Evolutionary conservation across 495 filamentous ascomycete species (phyloP).

Genomic region (Xylaria telfairii): DNA sequence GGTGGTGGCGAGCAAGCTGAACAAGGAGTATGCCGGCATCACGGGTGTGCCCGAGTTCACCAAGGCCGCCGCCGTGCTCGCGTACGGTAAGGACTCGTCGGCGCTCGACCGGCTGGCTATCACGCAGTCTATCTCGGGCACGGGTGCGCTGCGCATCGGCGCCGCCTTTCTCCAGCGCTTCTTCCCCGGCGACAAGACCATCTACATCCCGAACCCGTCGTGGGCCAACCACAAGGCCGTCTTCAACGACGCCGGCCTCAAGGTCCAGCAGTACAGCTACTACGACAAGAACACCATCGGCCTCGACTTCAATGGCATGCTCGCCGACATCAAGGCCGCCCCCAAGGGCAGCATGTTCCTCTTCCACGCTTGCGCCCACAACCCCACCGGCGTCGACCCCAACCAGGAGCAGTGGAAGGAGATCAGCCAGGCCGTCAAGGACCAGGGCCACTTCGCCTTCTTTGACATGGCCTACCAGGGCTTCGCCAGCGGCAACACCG

Average conservation of each 20-base stretch:
- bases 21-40: constrained; percentile 99
- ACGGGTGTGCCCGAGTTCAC: constrained; percentile 94
- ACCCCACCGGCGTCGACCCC: constrained; percentile 97
- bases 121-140: constrained; percentile 98
- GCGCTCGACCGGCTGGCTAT: constrained; percentile 84
- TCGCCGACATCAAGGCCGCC: constrained; percentile 88
- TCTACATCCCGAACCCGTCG: constrained; percentile 94
- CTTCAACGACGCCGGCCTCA: constrained; percentile 89
- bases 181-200: constrained; percentile 88
- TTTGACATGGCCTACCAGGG: constrained; percentile 99
- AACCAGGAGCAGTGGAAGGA: constrained; percentile 90
- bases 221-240: constrained; percentile 99
- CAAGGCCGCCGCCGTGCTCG: constrained; percentile 85
- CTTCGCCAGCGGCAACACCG: constrained; percentile 90
- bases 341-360: constrained; percentile 87
- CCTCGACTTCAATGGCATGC: constrained; percentile 93
- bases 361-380: constrained; percentile 97
- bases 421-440: constrained; percentile 89
- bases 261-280: constrained; percentile 94
- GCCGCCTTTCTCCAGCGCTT: constrained; percentile 90
- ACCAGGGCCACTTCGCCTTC: constrained; percentile 89
- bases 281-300: constrained; percentile 99
- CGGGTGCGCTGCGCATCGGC: constrained; percentile 92
- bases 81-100: constrained; percentile 81
- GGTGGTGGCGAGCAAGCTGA: constrained; percentile 73